Evolutionary conservation across 441 rosid species (phyloP), one percentile per base, ranked within the genome.

Genomic region (Gossypium aridum): DNA sequence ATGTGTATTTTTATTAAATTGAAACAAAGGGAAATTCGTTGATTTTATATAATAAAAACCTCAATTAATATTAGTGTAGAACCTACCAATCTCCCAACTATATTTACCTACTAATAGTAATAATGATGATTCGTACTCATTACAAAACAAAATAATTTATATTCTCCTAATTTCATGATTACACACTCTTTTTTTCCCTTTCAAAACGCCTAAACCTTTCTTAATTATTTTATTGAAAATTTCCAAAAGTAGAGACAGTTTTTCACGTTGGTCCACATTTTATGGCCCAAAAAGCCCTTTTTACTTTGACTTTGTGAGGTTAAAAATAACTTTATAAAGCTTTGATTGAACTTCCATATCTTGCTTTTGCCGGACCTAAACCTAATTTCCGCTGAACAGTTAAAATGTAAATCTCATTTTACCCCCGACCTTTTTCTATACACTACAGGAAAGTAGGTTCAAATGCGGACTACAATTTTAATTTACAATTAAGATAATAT

Each of bases 91-190:
- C 5, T 13, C 22, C 53, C 57, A 45, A 45, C 71, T n/a, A 49
- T 49, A 56, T 31, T 49, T 25, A 47, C 43, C 71, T 67, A 23
- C 59, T 34, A 70, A 31, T 28, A 77, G 54, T 64, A 72, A 31
- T 28, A 77, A 59, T 64, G 57, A 74, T 61, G 69, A 74, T 81
- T 66, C 62, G 59, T 55, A 72, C 80, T 77, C 80, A 78, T 65
- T 39, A 76, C 65, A 67, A 31, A 64, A 59, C 51, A 7, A 47
- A 71, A 70, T 56, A 49, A 19, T 57, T 23, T 59, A 12, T 69
- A 37, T 57, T 79, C 81, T 66, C 73, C 74, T 67, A 71, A 39
- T 53, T 55, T 63, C 76, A 78, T 80, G 57, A 82, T 82, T 74
- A 47, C 74, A 68, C 43, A 23, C 26, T 49, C 25, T 20, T 22